Base-by-base conservation (phyloP, 73 alveolate species). In the Paramecium biaurelia region DNA sequence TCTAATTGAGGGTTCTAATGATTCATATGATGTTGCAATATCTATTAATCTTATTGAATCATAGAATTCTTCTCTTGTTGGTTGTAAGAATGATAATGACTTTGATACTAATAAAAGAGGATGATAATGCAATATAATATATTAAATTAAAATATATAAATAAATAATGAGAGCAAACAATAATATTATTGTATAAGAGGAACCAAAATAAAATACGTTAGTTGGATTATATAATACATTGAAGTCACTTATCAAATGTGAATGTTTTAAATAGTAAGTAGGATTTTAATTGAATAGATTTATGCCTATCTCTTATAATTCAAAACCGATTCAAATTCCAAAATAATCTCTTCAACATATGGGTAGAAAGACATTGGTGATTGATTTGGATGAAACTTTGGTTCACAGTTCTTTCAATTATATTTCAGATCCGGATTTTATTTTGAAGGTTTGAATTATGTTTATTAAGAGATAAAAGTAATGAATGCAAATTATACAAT, bases 321-420 rank as follows among this genome's bases (percentile, higher is more conserved):
- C 12, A 28, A 12, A 72, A 15, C 86, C 86, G n/a, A 38, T 72
- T 5, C 20, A 15, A 37, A 72, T 72, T 35, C 86, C 86, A 34
- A 35, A 21, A 72, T 9, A 72, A 35, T 32, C 86, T 6, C 59
- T 10, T 32, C 7, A 72, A 15, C 53, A 72, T 72, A n/a, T 67
- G 85, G 95, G 95, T 12, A 68, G 92, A 34, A 94, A 94, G 85
- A 92, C 97, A 10, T 85, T 94, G 4, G 85, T 94, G 6, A 74
- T 94, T 2, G 97, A 94, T 70, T 85, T 94, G 56, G 97, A 94
- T 85, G 97, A 94, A 86, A 94, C 97, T 23, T 58, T 94, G 26
- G 97, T 94, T 20, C 97, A 94, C 42, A 70, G 93, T 53, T 87
- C 93, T 9, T 93, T 93, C 56, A 87, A 76, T 57, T 76, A 63